These are phyloP conservation scores for Terfezia claveryi DNA, from an alignment of 495 filamentous ascomycete genomes.

Conservation along the genomic window DNA sequence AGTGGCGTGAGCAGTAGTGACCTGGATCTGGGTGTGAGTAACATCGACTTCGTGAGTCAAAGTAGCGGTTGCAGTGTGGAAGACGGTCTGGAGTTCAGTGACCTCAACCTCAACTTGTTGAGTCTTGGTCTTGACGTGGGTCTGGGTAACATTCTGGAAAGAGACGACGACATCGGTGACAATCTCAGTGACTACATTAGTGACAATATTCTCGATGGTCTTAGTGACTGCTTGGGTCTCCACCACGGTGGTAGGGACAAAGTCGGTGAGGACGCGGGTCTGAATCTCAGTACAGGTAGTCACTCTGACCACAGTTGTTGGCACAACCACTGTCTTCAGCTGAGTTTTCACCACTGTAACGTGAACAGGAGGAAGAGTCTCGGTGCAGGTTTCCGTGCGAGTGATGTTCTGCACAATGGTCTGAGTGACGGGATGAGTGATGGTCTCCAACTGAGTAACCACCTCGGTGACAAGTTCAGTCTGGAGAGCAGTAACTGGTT, in stretches of 20 bases:
- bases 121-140: neutral
- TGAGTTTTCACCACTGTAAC: neutral
- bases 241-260: neutral
- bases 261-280: neutral
- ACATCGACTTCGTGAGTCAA: neutral
- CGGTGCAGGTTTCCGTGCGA: neutral
- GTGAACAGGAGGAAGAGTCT: neutral
- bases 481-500: neutral
- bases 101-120: neutral
- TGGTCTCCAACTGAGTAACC: neutral
- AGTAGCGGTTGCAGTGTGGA: neutral
- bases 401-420: neutral
- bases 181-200: neutral
- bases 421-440: neutral
- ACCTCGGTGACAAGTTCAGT: neutral
- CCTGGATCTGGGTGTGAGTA: neutral
- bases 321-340: neutral
- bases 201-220: neutral
- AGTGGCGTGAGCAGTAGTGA: neutral
- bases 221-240: neutral
- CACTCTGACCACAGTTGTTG: neutral
- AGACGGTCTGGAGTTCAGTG: neutral
- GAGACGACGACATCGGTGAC: neutral
- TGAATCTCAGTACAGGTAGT: neutral
- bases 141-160: neutral